A percentile compares a stretch with the other conserved stretches of the same genome.
These are phyloP conservation scores for Phylloporus sp. DNA, from an alignment of 768 basidiomycete genomes.

Conservation along the genomic window DNA sequence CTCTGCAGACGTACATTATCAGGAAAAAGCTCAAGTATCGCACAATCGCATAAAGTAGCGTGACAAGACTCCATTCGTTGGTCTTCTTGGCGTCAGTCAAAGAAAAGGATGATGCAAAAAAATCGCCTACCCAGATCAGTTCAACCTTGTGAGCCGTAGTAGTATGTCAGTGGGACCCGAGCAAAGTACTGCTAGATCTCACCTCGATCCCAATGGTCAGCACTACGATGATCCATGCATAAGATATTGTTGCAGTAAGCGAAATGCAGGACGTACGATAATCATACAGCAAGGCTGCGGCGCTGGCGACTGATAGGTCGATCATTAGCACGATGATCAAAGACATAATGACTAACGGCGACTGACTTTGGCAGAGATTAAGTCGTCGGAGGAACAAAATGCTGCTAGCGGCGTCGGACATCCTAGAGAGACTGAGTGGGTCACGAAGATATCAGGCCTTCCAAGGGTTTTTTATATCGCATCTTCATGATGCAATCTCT, in stretches of 20 bases:
- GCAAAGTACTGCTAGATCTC: background rate
- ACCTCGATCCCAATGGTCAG: slow-evolving; percentile 13
- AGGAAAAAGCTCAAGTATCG: slow-evolving; percentile 18
- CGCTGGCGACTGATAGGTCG: slow-evolving; percentile 6
- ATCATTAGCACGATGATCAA: background rate
- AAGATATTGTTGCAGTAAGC: background rate
- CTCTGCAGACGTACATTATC: slow-evolving; percentile 3
- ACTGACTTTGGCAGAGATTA: slow-evolving; percentile 7
- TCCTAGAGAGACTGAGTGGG: background rate
- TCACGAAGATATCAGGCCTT: background rate
- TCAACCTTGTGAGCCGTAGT: slow-evolving; percentile 10
- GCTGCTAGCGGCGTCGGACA: background rate
- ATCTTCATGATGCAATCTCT: too few species aligned
- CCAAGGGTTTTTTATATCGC: background rate
- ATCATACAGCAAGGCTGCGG: slow-evolving; percentile 13
- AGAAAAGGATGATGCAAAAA: background rate
- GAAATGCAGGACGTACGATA: slow-evolving; percentile 6
- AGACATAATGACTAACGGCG: background rate
- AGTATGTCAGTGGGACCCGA: background rate
- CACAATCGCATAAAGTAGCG: slow-evolving; percentile 15
- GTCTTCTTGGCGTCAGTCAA: slow-evolving; percentile 6
- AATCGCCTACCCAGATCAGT: slow-evolving; percentile 13
- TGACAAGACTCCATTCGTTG: slow-evolving; percentile 15
- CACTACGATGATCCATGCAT: slow-evolving; percentile 2
- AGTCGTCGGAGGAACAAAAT: slow-evolving; percentile 7